Evolutionary conservation across 441 rosid genomes (phyloP), one percentile per base, ranked within the genome.

Genomic region (Populus tomentosa): DNA sequence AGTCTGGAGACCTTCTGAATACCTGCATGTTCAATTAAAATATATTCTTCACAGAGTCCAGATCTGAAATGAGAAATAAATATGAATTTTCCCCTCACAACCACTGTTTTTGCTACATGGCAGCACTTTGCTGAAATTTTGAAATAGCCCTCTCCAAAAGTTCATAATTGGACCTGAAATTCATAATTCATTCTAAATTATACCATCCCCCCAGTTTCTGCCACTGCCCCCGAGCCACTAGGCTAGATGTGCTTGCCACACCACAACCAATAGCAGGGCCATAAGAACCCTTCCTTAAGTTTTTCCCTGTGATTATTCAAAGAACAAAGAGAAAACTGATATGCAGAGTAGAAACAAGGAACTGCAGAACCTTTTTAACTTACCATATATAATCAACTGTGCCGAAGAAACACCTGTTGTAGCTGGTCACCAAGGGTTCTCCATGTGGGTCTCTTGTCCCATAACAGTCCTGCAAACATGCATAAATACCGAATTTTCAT

Each of bases 311-410:
- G n/a, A 53, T 53, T 16, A 53, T 5, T 53, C n/a, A 16, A 53
- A 53, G 61, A 16, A 18, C n/a, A 53, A 53, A 16, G 7, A 53
- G 61, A 50, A 50, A 65, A 13, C 30, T 11, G 5, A 23, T 65
- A 68, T 32, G 20, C 36, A 33, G 71, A 13, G 69, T 30, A 68
- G 71, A 18, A 33, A 16, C 10, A 13, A 26, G 67, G 63, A 67
- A 64, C 42, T 26, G 53, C n/a, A 53, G 30, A 28, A 73, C 20
- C 28, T 20, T 69, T 63, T 9, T 24, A 53, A 64, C 84, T 80
- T 84, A 91, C 99, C 97, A 96, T 84, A 94, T 94, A 83, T 94
- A 96, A 83, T 94, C 98, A 82, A 94, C 99, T 35, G 99, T 90
- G 81, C 99, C 98, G 86, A 88, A 79, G 89, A 96, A 96, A 79